phyloP scores from a whole-genome alignment of 495 filamentous ascomycete species.

The Apiosordaria backusii region DNA sequence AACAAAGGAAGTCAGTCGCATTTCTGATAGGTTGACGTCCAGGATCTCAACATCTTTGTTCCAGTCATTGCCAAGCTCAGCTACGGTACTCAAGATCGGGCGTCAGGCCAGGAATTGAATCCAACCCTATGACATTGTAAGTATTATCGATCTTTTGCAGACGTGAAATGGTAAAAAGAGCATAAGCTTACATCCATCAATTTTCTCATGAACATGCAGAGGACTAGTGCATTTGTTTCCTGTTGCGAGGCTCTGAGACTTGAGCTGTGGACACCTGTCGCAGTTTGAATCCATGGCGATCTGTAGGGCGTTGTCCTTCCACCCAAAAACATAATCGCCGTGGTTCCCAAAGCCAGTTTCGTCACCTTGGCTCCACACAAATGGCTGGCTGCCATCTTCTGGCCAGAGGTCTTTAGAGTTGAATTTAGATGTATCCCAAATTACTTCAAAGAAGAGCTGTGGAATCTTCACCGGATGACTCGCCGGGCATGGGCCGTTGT shows the following conservation, averaged over 20 bases:
- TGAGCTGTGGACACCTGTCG: slow-evolving; percentile 36
- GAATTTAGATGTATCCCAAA: slow-evolving; percentile 37
- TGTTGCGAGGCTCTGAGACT: slow-evolving; percentile 34
- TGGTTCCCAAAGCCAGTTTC: slow-evolving; percentile 39
- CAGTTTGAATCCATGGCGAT: slow-evolving; percentile 40
- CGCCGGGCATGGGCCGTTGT: slow-evolving; percentile 30
- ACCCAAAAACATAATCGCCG: slow-evolving; percentile 43
- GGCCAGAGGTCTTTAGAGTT: slow-evolving; percentile 40
- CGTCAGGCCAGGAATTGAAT: slow-evolving; percentile 8
- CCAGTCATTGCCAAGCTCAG: not conserved
- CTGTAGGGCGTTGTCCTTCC: slow-evolving; percentile 38
- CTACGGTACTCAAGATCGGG: not conserved
- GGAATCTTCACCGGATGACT: slow-evolving; percentile 36
- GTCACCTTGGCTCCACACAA: slow-evolving; percentile 46
- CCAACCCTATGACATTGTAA: not conserved
- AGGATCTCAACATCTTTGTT: not conserved
- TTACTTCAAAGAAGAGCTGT: slow-evolving; percentile 43
- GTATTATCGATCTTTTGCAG: not conserved
- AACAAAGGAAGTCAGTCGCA: not conserved
- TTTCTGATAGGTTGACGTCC: not conserved
- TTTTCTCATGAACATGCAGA: slow-evolving; percentile 31
- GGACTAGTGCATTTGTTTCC: slow-evolving; percentile 34
- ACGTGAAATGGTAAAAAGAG: not conserved
- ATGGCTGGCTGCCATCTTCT: slow-evolving; percentile 43
- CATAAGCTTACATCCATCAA: slow-evolving; percentile 39